phyloP scores from a whole-genome alignment of 768 basidiomycete species.

The Galerina sulciceps region DNA sequence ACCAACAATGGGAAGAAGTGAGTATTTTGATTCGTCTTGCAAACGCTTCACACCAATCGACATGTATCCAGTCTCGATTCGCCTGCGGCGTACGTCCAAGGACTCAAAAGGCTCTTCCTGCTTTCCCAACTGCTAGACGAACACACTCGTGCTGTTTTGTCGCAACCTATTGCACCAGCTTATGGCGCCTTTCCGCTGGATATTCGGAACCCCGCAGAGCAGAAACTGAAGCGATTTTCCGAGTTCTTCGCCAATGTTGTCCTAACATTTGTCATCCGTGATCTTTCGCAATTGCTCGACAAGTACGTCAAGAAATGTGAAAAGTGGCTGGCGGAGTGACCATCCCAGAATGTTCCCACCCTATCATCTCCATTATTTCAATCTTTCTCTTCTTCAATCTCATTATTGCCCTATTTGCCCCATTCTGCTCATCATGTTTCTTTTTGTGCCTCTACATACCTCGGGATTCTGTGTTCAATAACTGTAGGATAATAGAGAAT shows the following conservation, averaged over 20 bases:
- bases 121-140: constrained; percentile 85
- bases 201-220: constrained; percentile 65
- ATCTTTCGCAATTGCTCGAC: constrained; percentile 84
- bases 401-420: constrained; percentile 33
- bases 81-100: constrained; percentile 81
- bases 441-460: constrained; percentile 28
- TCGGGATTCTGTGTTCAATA: constrained; percentile 29
- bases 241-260: constrained; percentile 92
- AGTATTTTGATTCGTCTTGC: constrained; percentile 24
- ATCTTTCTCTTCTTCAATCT: constrained; percentile 30
- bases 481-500: constrained; percentile 33
- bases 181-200: constrained; percentile 75
- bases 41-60: too few species aligned
- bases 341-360: too few species aligned
- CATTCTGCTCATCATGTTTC: constrained; percentile 26
- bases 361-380: constrained; percentile 22
- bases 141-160: constrained; percentile 75
- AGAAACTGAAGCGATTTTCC: constrained; percentile 79
- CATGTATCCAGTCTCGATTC: constrained; percentile 73
- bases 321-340: constrained; percentile 86
- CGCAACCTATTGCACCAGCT: constrained; percentile 68
- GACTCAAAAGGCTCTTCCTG: constrained; percentile 72
- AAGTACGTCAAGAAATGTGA: constrained; percentile 95
- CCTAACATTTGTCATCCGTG: constrained; percentile 87
- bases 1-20: constrained; percentile 87